These are phyloP conservation scores for Xylaria sp. DNA, from an alignment of 2,329 filamentous ascomycete genomes.

Conservation along the genomic window DNA sequence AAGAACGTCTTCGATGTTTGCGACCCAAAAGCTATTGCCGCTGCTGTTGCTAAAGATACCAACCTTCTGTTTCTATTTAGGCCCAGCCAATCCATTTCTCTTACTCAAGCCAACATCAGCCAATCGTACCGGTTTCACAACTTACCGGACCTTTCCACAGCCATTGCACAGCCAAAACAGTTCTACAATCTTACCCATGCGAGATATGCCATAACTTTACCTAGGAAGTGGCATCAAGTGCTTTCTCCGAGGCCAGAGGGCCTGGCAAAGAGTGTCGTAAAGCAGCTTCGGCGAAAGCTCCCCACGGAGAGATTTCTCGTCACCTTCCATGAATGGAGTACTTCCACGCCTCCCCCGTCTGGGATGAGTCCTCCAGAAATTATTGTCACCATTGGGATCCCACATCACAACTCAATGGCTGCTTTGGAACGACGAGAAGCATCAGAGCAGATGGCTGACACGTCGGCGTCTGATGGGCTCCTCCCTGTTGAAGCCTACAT, in stretches of 20 bases:
- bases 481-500: slow-evolving; percentile 21
- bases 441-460: slow-evolving; percentile 15
- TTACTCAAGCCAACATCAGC: slow-evolving; percentile 13
- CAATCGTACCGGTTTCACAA: slow-evolving; percentile 26
- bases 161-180: slow-evolving; percentile 22
- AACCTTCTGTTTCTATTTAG: slow-evolving; percentile 27
- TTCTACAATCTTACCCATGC: slow-evolving; percentile 11
- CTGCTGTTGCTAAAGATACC: slow-evolving; percentile 24
- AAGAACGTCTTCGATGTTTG: slow-evolving; percentile 26
- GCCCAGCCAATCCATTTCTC: slow-evolving; percentile 14
- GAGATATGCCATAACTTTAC: slow-evolving; percentile 18
- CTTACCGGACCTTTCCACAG: slow-evolving; percentile 12
- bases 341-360: too few species aligned
- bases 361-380: slow-evolving; percentile 19
- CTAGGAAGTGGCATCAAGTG: slow-evolving; percentile 24
- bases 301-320: slow-evolving; percentile 29
- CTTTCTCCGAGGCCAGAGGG: slow-evolving; percentile 9
- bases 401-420: slow-evolving; percentile 24
- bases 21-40: slow-evolving; percentile 22
- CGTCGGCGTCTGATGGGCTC: slow-evolving; percentile 28
- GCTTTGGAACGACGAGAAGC: slow-evolving; percentile 19
- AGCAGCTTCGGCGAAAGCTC: slow-evolving; percentile 24
- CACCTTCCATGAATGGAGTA: slow-evolving; percentile 22
- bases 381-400: slow-evolving; percentile 19
- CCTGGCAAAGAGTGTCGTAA: slow-evolving; percentile 23